Conservation (phyloP, 768 basidiomycete species). For the Candolleomyces aberdarensis region DNA sequence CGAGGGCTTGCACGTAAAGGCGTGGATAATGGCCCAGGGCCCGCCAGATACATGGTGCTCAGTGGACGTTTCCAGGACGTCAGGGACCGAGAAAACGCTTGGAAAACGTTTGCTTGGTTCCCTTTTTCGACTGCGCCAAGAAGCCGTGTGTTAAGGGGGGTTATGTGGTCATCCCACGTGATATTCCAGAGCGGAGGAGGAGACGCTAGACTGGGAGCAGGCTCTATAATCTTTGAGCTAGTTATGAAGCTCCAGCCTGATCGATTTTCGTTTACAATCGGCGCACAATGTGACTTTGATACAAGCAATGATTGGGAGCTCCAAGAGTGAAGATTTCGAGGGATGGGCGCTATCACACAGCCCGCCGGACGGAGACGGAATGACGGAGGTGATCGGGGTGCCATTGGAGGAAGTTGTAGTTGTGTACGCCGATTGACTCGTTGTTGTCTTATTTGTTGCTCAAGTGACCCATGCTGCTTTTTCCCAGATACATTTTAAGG, state of each 20-base stretch:
- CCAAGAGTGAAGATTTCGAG: not conserved
- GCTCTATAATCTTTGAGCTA: not conserved
- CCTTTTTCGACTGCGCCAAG: not conserved
- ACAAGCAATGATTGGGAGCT: not conserved
- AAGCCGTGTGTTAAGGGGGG: not conserved
- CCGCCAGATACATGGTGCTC: too few relatives aligned
- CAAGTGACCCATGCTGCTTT: constrained; percentile 1
- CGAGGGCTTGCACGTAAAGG: too few relatives aligned
- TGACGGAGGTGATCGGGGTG: constrained; percentile 11
- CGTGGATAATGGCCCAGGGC: too few relatives aligned
- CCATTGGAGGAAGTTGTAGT: not conserved
- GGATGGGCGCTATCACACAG: not conserved
- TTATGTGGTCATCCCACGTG: not conserved
- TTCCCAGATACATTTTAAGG: constrained; percentile 7
- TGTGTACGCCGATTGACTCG: constrained; percentile 9
- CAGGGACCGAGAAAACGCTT: not conserved
- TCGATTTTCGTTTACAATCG: not conserved
- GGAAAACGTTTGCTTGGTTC: not conserved
- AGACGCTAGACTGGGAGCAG: not conserved
- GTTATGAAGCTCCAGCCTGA: not conserved
- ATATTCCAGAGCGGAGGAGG: not conserved
- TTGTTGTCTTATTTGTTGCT: constrained; percentile 8
- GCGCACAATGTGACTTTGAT: not conserved
- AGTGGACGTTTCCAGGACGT: too few relatives aligned
- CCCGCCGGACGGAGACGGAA: constrained; percentile 12